These are phyloP conservation scores for Brassica carinata DNA, from an alignment of 345 rosid genomes.

Conservation along the genomic window DNA sequence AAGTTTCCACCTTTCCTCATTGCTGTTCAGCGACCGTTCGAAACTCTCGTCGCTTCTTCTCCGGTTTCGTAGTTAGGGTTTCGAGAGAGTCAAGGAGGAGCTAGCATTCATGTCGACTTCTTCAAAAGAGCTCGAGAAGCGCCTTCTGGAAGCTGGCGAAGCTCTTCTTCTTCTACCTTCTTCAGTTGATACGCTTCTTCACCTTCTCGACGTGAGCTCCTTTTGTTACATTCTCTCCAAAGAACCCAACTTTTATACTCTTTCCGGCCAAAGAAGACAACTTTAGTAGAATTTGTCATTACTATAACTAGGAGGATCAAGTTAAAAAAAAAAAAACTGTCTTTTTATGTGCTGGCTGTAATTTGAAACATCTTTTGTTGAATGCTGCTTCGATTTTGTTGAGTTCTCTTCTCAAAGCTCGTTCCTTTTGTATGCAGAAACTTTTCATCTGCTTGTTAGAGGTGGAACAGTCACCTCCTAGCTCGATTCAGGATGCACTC, in stretches of 20 bases:
- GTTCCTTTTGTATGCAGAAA: not conserved
- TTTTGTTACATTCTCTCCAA: not conserved
- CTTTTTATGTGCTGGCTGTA: not conserved
- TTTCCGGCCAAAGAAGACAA: too few relatives aligned
- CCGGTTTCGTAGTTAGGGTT: too few relatives aligned
- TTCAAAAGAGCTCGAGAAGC: not conserved
- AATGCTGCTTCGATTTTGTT: too few relatives aligned
- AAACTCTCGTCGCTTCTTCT: not conserved
- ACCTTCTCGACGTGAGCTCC: not conserved
- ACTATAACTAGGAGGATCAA: too few relatives aligned
- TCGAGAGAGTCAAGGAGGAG: too few relatives aligned
- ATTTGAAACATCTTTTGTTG: not conserved
- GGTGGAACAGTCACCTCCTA: conserved; percentile 47
- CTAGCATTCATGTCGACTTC: not conserved
- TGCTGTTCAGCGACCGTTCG: not conserved
- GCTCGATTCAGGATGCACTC: conserved; percentile 56
- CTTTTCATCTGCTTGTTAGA: not conserved
- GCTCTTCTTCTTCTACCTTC: not conserved
- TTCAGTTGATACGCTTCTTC: not conserved
- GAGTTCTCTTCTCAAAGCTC: too few relatives aligned
- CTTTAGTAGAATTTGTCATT: too few relatives aligned
- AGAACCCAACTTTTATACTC: not conserved
- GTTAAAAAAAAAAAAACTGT: too few relatives aligned
- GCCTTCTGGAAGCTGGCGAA: not conserved
- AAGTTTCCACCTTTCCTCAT: not conserved